Base-by-base conservation (phyloP, 129 eudicot species). In the Erigeron canadensis region DNA sequence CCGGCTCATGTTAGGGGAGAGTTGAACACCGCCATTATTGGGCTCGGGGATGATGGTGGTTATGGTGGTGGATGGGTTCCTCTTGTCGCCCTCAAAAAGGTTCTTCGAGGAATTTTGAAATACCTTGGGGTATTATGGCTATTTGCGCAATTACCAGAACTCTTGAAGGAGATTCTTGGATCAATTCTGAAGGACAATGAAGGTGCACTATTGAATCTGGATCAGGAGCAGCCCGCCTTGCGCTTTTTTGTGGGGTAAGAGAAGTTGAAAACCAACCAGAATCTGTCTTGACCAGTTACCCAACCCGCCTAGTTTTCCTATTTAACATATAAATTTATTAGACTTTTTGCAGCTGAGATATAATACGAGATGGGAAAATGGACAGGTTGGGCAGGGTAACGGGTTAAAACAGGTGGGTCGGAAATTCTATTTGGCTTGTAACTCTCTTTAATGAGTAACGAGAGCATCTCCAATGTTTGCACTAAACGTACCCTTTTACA, bases 1-100 rank as follows among this genome's bases (percentile, higher is more conserved):
- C 99, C 99, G 28, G 99, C 99, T 54, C 97, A 88, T 83, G 99
- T 95, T 40, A 90, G 97, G 71, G 99, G 99, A 62, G 99, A 90
- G 70, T 77, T 90, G 67, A 90, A 95, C 68, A 95, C 99, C 0
- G 97, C 97, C 57, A 95, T 95, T 54, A 95, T 95, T 71, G 99
- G 99, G 65, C 96, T 95, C 64, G 99, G 99, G 39, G 99, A 95
- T 80, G 99, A 95, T 81, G 99, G 99, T 57, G 99, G 99, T 50
- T 95, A 95, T 81, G 99, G 99, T 75, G 99, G 99, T 72, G 99
- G 99, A 39, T 95, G 99, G 99, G 99, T 95, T 67, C 99, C 99
- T 15, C 89, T 88, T 73, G 99, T 86, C 75, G 99, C 99, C 34
- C 91, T 95, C 5, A 95, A 95, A 75, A 95, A 95, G 84, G 99